These are phyloP conservation scores for Lepraria neglecta DNA, from an alignment of 495 filamentous ascomycete species.

Conservation along the genomic window DNA sequence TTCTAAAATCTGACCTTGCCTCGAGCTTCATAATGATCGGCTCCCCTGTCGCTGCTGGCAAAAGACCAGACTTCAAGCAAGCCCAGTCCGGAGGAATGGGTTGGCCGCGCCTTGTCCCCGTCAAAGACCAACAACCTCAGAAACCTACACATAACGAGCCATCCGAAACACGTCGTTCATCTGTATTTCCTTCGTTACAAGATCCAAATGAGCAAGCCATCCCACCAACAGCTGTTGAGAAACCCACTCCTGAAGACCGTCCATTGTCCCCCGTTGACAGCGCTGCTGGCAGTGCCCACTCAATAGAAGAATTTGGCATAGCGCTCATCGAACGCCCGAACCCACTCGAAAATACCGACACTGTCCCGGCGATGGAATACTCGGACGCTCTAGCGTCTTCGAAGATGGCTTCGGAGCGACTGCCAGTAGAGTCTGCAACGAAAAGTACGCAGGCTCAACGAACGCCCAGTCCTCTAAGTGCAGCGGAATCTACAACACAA, in stretches of 20 bases:
- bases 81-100: constrained; percentile 20
- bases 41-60: constrained; percentile 10
- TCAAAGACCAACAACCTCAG: constrained; percentile 16
- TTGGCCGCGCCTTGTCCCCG: constrained; percentile 23
- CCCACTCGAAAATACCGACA: neutral
- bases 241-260: neutral
- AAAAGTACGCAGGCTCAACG: too few species aligned
- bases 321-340: neutral
- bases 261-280: constrained; percentile 2
- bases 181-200: constrained; percentile 1
- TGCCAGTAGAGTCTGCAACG: too few species aligned
- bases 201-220: neutral
- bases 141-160: neutral
- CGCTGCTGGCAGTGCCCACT: neutral
- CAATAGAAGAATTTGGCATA: neutral
- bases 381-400: too few species aligned
- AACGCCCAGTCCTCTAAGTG: too few species aligned
- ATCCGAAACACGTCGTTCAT: neutral
- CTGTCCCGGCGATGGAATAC: neutral
- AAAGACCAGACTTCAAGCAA: constrained; percentile 19
- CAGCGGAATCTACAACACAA: too few species aligned
- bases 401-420: too few species aligned
- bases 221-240: constrained; percentile 5
- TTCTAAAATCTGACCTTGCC: constrained; percentile 12
- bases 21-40: constrained; percentile 13